These are phyloP conservation scores for Phytophthora europaea DNA, from an alignment of 352 stramenopile genomes.

Conservation along the genomic window DNA sequence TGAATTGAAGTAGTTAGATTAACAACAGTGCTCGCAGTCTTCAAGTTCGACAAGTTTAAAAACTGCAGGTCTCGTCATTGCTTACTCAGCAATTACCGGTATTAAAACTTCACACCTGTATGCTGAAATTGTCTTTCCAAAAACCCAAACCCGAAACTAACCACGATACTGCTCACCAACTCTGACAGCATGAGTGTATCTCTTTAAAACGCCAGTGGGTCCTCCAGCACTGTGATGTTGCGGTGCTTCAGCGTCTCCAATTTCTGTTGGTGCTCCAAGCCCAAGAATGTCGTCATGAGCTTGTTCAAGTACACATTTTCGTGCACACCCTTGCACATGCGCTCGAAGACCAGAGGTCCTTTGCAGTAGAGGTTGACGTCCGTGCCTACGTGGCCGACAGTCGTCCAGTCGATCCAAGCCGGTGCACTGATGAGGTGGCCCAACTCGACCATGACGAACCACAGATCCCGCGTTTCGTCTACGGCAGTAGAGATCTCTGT, in stretches of 20 bases:
- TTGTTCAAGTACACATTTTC: slow-evolving; percentile 83
- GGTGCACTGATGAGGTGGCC: slow-evolving; percentile 56
- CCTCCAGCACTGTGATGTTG: slow-evolving; percentile 47
- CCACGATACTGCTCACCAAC: too few relatives aligned
- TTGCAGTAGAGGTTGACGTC: slow-evolving; percentile 84
- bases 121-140: too few relatives aligned
- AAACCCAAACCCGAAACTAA: too few relatives aligned
- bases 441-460: slow-evolving; percentile 57
- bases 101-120: too few relatives aligned
- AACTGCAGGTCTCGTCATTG: too few relatives aligned
- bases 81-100: neutral
- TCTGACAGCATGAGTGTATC: too few relatives aligned
- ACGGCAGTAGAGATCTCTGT: slow-evolving; percentile 54
- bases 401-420: slow-evolving; percentile 59
- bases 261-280: slow-evolving; percentile 63
- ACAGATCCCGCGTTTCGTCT: slow-evolving; percentile 48
- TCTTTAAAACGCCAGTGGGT: slow-evolving; percentile 29
- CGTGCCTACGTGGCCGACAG: slow-evolving; percentile 70
- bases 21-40: neutral
- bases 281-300: slow-evolving; percentile 78
- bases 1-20: slow-evolving; percentile 15
- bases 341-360: slow-evolving; percentile 61
- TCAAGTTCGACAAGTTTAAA: too few relatives aligned
- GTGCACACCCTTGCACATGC: slow-evolving; percentile 73
- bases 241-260: slow-evolving; percentile 69